Conservation (phyloP, 768 basidiomycete genomes). For the Agaricus subrufescens region DNA sequence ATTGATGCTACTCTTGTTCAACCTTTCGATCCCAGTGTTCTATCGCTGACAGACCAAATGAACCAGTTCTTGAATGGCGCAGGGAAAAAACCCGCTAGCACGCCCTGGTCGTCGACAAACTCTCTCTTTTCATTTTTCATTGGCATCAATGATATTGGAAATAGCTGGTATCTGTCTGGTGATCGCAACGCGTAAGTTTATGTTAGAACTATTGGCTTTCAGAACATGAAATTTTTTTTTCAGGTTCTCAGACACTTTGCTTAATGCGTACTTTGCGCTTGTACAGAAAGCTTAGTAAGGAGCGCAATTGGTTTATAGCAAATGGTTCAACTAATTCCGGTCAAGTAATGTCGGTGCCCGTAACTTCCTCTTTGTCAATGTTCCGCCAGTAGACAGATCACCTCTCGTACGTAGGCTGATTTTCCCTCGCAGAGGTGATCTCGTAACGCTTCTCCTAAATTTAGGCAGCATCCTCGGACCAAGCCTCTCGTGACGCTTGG, state of each 20-base stretch:
- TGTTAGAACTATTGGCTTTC: background rate
- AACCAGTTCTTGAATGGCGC: slow-evolving; percentile 47
- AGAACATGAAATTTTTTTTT: background rate
- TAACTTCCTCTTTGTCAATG: slow-evolving; percentile 46
- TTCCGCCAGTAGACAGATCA: slow-evolving; percentile 37
- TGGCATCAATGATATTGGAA: slow-evolving; percentile 67
- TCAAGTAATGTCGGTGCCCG: slow-evolving; percentile 48
- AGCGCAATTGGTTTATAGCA: background rate
- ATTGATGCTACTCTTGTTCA: slow-evolving; percentile 54
- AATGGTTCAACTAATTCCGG: background rate
- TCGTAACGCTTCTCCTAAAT: background rate
- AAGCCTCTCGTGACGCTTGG: slow-evolving; percentile 34
- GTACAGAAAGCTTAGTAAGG: slow-evolving; percentile 25
- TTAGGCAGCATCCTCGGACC: slow-evolving; percentile 44
- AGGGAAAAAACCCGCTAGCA: slow-evolving; percentile 41
- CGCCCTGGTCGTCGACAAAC: slow-evolving; percentile 54
- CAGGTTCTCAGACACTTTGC: slow-evolving; percentile 35
- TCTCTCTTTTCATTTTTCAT: slow-evolving; percentile 67
- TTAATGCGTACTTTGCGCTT: slow-evolving; percentile 16
- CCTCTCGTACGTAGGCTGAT: slow-evolving; percentile 27
- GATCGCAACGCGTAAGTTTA: slow-evolving; percentile 42
- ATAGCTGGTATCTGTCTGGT: slow-evolving; percentile 43
- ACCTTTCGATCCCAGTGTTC: slow-evolving; percentile 46
- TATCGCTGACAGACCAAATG: slow-evolving; percentile 58
- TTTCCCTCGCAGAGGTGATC: background rate